Conservation (phyloP, 2,329 filamentous ascomycete species). For the Diaporthe amygdali region DNA sequence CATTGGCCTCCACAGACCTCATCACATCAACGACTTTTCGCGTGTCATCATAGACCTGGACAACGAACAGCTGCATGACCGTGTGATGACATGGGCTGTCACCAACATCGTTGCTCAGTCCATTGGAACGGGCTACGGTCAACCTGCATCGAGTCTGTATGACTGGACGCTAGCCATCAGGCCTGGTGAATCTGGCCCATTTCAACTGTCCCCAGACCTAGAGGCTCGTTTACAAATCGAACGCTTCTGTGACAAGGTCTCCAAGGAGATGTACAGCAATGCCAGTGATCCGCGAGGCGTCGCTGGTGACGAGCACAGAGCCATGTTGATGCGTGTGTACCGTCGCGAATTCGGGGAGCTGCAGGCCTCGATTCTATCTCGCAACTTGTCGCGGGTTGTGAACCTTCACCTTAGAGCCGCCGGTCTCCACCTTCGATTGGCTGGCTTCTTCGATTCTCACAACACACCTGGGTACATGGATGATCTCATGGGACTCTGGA, state of each 20-base stretch:
- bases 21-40: conserved; percentile 83
- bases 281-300: conserved; percentile 74
- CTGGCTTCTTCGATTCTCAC: conserved; percentile 82
- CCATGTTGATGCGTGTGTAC: conserved; percentile 70
- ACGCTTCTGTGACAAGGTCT: conserved; percentile 78
- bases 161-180: conserved; percentile 73
- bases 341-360: conserved; percentile 69
- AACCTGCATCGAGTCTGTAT: conserved; percentile 78
- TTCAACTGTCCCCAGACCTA: conserved; percentile 65
- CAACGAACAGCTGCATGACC: conserved; percentile 79
- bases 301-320: conserved; percentile 69
- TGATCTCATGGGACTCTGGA: conserved; percentile 78
- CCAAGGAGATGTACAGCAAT: conserved; percentile 80
- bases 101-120: conserved; percentile 85
- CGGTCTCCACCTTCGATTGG: conserved; percentile 75
- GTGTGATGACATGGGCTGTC: conserved; percentile 81
- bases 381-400: conserved; percentile 62
- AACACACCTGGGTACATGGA: conserved; percentile 73
- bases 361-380: conserved; percentile 63
- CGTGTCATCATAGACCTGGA: conserved; percentile 76
- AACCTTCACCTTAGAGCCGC: conserved; percentile 75
- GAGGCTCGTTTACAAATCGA: conserved; percentile 74
- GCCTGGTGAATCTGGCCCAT: conserved; percentile 63
- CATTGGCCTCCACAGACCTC: conserved; percentile 81
- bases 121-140: conserved; percentile 82